phyloP scores from a whole-genome alignment of 2,329 filamentous ascomycete genomes.

The Sporothrix curviconia region DNA sequence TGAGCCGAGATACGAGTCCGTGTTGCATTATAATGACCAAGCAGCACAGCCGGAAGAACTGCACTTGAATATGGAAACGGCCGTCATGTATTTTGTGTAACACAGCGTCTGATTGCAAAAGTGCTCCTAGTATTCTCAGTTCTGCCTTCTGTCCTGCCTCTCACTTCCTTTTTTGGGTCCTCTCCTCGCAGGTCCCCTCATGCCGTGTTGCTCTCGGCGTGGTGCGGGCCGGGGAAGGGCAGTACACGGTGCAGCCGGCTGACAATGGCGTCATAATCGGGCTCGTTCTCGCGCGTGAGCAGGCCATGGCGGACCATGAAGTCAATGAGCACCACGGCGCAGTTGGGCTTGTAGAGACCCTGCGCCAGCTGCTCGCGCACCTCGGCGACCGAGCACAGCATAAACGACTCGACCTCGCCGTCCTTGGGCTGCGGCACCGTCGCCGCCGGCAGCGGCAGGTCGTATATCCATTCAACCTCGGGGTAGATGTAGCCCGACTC shows the following conservation, averaged over 20 bases:
- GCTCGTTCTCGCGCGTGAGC: conserved; percentile 71
- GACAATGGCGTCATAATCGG: conserved; percentile 68
- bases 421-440: conserved; percentile 72
- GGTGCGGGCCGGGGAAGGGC: conserved; percentile 65
- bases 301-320: conserved; percentile 85
- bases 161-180: no score
- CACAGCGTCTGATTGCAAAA: no score
- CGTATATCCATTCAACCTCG: conserved; percentile 86
- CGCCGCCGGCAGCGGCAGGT: conserved; percentile 64
- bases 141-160: no score
- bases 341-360: conserved; percentile 90
- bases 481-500: conserved; percentile 80
- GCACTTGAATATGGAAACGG: no score
- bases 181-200: no score
- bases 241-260: conserved; percentile 69
- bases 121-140: no score
- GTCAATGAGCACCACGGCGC: conserved; percentile 74
- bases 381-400: conserved; percentile 69
- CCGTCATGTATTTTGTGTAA: no score
- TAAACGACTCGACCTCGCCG: conserved; percentile 81
- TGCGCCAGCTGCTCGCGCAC: conserved; percentile 57
- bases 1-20: no score
- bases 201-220: neutral
- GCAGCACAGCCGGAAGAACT: no score
- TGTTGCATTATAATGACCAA: no score